Conservation (phyloP, 805 yeast species). For the Cyberlindnera mrakii region DNA sequence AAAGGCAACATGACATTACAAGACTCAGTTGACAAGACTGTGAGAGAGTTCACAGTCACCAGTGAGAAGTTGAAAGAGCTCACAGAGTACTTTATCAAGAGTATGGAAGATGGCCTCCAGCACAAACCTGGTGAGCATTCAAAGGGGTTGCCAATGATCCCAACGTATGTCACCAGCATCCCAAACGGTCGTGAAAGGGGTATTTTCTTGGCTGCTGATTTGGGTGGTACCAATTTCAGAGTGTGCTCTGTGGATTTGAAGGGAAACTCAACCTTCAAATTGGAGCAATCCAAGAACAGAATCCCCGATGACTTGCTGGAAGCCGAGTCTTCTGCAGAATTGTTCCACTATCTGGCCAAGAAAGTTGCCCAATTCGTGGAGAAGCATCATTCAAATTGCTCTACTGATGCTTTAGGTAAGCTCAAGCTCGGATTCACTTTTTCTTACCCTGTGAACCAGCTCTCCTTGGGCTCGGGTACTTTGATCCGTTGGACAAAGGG, state of each 20-base stretch:
- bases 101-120: constrained; percentile 55
- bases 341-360: constrained; percentile 71
- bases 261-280: constrained; percentile 73
- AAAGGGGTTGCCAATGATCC: constrained; percentile 81
- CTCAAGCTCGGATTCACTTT: constrained; percentile 89
- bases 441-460: constrained; percentile 87
- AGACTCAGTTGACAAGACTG: constrained; percentile 14
- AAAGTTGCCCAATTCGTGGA: constrained; percentile 61
- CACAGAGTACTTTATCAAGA: constrained; percentile 47
- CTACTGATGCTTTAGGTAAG: constrained; percentile 19
- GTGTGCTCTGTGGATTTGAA: constrained; percentile 80
- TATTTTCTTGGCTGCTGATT: constrained; percentile 79
- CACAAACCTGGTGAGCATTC: constrained; percentile 32
- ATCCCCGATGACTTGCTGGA: constrained; percentile 74
- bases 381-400: constrained; percentile 45
- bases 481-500: constrained; percentile 97
- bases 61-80: constrained; percentile 16
- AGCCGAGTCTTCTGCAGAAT: constrained; percentile 54
- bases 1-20: background rate
- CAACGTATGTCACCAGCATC: constrained; percentile 77
- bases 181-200: constrained; percentile 88
- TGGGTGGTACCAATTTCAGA: constrained; percentile 95
- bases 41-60: constrained; percentile 18
- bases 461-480: constrained; percentile 70
- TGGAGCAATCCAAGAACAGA: constrained; percentile 70